Base-by-base conservation (phyloP, 768 basidiomycete species). In the Boletus coccyginus region DNA sequence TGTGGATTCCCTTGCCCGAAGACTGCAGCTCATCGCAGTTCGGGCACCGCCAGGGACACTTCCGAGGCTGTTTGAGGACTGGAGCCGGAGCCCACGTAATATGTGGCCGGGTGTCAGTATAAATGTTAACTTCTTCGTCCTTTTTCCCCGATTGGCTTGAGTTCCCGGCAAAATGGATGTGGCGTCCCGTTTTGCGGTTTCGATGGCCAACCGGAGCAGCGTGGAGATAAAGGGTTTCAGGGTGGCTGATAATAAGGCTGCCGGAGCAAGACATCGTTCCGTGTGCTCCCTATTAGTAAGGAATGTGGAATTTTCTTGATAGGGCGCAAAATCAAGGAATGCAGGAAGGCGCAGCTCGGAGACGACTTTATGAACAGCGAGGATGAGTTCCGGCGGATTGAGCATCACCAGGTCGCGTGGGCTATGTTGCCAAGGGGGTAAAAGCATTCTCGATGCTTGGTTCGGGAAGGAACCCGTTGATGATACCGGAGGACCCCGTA, bases 71-170 rank as follows among this genome's bases (percentile, higher is more conserved):
- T 53, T 53, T 39, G 55, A 31, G 19, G 48, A 7, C 45, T 55
- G 60, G 17, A 61, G 46, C 17, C 59, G 58, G 38, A 78, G 55
- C 35, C 75, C 77, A n/a, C 75, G 74, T 47, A 76, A 50, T 42
- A 78, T 52, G 55, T 78, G 77, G 33, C 71, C 63, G 3, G 76
- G 77, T 1, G 76, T 75, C 44, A 78, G 63, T 44, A 74, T 47
- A 12, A 68, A 62, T 10, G 62, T 57, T 50, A 61, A 40, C 56
- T 61, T 66, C 19, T 65, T 70, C 55, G n/a, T 48, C 52, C 57
- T 67, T 53, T 57, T 65, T 52, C 65, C 52, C 31, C 66, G 62
- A 31, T 58, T 55, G 29, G 47, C 42, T 55, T 61, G 67, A 29
- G 53, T 55, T 36, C 48, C 58, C 19, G 64, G 62, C 24, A 50